Evolutionary conservation across 176 grass and related monocot genomes (phyloP).

Genomic region (sorghum (Sorghum bicolor)): Sorghum_bicolor_NCBIv3 NC_012875.2:60106001-60106500

Average conservation of each 20-base stretch:
- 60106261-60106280: constrained; percentile 23
- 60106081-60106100: not conserved
- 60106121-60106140: not conserved
- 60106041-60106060: too few species aligned
- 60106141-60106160: too few species aligned
- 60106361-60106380: not conserved
- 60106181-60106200: not conserved
- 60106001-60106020: too few species aligned
- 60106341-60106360: too few species aligned
- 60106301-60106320: not conserved
- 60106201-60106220: constrained; percentile 49
- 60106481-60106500: not conserved
- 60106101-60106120: not conserved
- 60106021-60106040: too few species aligned
- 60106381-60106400: not conserved
- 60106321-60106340: not conserved
- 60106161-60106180: not conserved
- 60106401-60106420: not conserved
- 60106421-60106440: not conserved
- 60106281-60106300: not conserved
- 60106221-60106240: not conserved
- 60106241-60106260: not conserved
- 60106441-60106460: not conserved
- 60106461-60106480: not conserved
- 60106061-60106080: not conserved